Conservation (phyloP, 306 rosid genomes). For the Lathyrus tuberosus region DNA sequence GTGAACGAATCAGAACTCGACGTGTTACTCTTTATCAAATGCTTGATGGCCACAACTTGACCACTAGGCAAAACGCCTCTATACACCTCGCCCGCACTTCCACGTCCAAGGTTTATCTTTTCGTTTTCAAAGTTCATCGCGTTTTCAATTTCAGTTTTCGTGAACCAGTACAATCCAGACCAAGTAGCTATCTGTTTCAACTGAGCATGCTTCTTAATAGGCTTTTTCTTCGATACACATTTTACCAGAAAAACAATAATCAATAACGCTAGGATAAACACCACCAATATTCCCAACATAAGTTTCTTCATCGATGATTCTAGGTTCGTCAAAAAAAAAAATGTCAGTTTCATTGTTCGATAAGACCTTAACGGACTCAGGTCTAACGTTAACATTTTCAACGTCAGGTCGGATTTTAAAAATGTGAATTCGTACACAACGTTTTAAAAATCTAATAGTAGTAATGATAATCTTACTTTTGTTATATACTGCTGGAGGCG, state of each 20-base stretch:
- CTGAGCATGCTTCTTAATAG: constrained; percentile 29
- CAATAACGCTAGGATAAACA: constrained; percentile 28
- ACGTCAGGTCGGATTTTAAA: too few species aligned
- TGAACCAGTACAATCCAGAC: constrained; percentile 77
- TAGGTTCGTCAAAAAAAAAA: constrained; percentile 29
- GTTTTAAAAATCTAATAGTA: not conserved
- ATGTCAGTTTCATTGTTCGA: not conserved
- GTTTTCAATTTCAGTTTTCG: constrained; percentile 69
- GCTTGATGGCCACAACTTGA: constrained; percentile 81
- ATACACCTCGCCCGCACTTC: constrained; percentile 81
- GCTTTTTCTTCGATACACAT: constrained; percentile 52
- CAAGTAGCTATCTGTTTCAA: constrained; percentile 47
- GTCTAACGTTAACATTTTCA: too few species aligned
- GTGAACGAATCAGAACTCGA: constrained; percentile 67
- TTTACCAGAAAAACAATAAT: constrained; percentile 48
- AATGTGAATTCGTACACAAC: too few species aligned
- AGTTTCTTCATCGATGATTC: constrained; percentile 32
- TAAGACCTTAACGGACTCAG: too few species aligned
- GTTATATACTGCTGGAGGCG: constrained; percentile 11
- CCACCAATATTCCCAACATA: constrained; percentile 30
- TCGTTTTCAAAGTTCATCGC: constrained; percentile 56
- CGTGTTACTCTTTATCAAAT: constrained; percentile 55
- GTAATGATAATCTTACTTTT: constrained; percentile 44
- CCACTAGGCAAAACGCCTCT: constrained; percentile 88
- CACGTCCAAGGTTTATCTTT: constrained; percentile 65